Percentiles rank a stretch among this genome's conserved stretches.
Conservation (phyloP, 2,329 filamentous ascomycete species). For the Ophiostoma montium region DNA sequence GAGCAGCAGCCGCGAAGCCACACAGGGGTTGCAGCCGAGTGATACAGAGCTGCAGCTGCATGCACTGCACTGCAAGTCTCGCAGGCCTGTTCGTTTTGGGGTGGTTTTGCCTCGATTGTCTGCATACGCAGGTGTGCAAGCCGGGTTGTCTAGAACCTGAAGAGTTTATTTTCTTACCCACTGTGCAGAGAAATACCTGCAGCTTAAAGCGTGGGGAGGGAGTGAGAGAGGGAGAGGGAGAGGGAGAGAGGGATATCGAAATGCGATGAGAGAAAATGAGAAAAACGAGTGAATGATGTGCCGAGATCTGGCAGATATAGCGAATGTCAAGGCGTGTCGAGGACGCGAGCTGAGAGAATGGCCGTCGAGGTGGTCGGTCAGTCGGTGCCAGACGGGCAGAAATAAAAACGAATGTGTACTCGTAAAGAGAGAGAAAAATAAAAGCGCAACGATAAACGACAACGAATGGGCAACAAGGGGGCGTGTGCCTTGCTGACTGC, state of each 20-base stretch:
- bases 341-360: neutral
- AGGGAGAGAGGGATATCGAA: neutral
- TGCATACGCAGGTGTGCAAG: neutral
- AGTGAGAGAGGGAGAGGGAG: neutral
- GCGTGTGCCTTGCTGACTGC: neutral
- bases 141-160: neutral
- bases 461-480: neutral
- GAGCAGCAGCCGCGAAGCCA: neutral
- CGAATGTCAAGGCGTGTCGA: neutral
- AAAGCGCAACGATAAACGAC: no score
- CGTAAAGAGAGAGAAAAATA: neutral
- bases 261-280: neutral
- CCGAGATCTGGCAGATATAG: neutral
- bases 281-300: neutral
- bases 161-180: no score
- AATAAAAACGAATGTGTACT: neutral
- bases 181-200: no score
- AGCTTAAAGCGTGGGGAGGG: neutral
- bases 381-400: no score
- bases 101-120: neutral
- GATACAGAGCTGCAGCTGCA: conserved; percentile 4
- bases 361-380: neutral
- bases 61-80: conserved; percentile 1
- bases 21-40: conserved; percentile 2
- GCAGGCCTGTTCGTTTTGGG: neutral